Base-by-base conservation (phyloP, 2,329 filamentous ascomycete genomes). In the Plectosphaerella cucumerina region DNA sequence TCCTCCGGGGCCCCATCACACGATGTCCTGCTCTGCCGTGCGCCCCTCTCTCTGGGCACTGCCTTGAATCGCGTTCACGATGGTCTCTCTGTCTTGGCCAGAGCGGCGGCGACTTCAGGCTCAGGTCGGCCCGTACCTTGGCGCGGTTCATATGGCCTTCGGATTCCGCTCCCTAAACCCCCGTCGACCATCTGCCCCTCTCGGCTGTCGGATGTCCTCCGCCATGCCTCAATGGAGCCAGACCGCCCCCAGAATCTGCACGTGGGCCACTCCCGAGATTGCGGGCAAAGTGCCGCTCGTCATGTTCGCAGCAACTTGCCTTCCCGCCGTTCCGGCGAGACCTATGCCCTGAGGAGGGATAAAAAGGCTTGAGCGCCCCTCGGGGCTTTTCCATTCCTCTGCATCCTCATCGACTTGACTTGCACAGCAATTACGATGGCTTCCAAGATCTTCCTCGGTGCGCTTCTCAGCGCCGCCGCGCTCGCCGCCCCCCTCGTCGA, bases 401-500 rank as follows among this genome's bases (percentile, higher is more conserved):
- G 39, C 10, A 20, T 42, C 39, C 17, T 42, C 39, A 34, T 18
- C 33, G 26, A 35, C 34, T 45, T 20, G 35, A 50, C 46, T 44
- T 44, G 31, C 23, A 41, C 45, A 20, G 17, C 46, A 47, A 12
- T 42, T 50, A 42, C 12, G 49, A 55, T 55, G 53, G 52, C 53
- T 35, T 47, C 53, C 14, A 52, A 52, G 41, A 37, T 48, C 22
- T 47, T 57, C 44, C 35, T 48, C 47, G 47, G 34, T 20, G 47
- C 47, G 23, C 50, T 57, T 17, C 33, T 57, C 39, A 54, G 55
- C 26, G 47, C 50, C 45, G 55, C 65, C 35, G 67, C 65, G 55
- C 59, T 75, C 14, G 73, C 70, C 47, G 68, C 65, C 20, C 74
- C 74, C 18, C 55, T 72, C 18, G n/a, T n/a, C 26, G 68, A 73